Conservation (phyloP, 108 stramenopile genomes). For the Cyclotella sp. region DNA sequence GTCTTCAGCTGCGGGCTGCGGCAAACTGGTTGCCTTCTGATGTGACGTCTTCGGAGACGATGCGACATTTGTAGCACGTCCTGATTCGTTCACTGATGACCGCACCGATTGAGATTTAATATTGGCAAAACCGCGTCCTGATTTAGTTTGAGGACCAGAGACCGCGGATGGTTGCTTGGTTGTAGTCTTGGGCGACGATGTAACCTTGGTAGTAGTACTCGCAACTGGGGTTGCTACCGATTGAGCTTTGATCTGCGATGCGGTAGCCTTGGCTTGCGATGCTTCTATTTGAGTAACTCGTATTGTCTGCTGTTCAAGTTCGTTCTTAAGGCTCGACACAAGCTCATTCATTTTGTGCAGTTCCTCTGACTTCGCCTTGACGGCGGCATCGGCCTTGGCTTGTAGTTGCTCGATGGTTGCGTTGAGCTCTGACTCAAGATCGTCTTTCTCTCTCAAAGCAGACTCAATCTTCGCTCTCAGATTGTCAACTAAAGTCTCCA, state of each 20-base stretch:
- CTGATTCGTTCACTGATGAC: no score
- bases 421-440: constrained; percentile 21
- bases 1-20: no score
- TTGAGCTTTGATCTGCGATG: background rate
- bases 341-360: constrained; percentile 33
- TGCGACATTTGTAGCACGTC: no score
- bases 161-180: no score
- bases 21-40: no score
- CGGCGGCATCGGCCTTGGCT: constrained; percentile 17
- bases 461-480: constrained; percentile 7
- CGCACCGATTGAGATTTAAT: no score
- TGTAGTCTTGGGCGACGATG: background rate
- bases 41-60: no score
- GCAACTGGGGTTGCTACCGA: background rate
- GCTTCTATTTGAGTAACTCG: constrained; percentile 8
- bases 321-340: constrained; percentile 16
- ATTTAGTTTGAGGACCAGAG: background rate
- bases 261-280: background rate
- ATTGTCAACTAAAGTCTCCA: background rate
- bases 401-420: constrained; percentile 24
- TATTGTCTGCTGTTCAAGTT: constrained; percentile 6
- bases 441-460: constrained; percentile 14
- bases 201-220: background rate
- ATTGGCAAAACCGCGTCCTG: background rate
- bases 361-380: constrained; percentile 22